phyloP scores from a whole-genome alignment of 345 rosid genomes.

The Erysimum cheiranthoides region DNA sequence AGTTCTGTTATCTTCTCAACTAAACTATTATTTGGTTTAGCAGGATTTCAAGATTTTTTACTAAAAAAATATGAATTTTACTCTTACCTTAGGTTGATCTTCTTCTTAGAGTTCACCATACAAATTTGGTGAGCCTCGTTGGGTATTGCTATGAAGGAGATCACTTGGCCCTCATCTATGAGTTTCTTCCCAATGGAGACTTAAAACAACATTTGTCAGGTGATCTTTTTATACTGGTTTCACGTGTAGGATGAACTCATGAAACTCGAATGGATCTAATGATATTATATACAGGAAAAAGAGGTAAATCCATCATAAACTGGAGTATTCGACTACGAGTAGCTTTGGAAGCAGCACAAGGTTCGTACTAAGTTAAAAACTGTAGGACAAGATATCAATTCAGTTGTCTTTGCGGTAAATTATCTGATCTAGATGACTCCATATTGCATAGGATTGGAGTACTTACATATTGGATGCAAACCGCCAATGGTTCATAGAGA shows the following conservation, averaged over 20 bases:
- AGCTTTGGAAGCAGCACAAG: slow-evolving; percentile 58
- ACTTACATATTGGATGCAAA: too few species aligned
- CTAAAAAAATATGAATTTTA: neutral
- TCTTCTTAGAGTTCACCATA: slow-evolving; percentile 52
- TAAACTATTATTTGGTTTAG: neutral
- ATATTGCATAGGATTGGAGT: too few species aligned
- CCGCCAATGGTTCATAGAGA: too few species aligned
- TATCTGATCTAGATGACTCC: too few species aligned
- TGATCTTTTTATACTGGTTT: neutral
- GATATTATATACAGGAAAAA: slow-evolving; percentile 12
- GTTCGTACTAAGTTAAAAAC: slow-evolving; percentile 32
- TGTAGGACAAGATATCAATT: too few species aligned
- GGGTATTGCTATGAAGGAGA: slow-evolving; percentile 55
- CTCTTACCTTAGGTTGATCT: slow-evolving; percentile 54
- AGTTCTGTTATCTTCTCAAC: neutral
- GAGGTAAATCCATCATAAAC: slow-evolving; percentile 8
- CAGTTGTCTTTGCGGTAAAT: too few species aligned
- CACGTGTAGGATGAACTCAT: neutral
- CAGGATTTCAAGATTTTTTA: neutral
- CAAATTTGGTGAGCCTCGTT: slow-evolving; percentile 48
- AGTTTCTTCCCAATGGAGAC: slow-evolving; percentile 51
- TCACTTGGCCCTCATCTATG: slow-evolving; percentile 53
- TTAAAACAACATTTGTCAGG: slow-evolving; percentile 50
- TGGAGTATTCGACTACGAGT: slow-evolving; percentile 51
- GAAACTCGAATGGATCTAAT: neutral